Evolutionary conservation across 1,139 yeast genomes (phyloP).

Genomic region (Candida sp.): DNA sequence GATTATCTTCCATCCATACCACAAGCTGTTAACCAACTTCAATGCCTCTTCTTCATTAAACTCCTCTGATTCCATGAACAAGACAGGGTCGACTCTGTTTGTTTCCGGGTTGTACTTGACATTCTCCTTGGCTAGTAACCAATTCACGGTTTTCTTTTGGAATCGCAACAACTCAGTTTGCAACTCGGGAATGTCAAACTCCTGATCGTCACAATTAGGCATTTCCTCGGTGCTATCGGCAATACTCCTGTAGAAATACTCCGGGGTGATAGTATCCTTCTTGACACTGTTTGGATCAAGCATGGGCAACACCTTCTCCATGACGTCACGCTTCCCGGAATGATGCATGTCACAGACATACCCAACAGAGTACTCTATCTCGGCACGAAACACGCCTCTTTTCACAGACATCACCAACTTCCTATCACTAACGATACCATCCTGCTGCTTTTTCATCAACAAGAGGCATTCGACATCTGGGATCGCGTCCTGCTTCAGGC

Average conservation of each 20-base stretch:
- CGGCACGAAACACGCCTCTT: slow-evolving; percentile 9
- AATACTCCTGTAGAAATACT: slow-evolving; percentile 38
- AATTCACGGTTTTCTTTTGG: slow-evolving; percentile 65
- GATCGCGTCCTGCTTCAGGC: neutral
- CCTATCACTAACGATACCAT: slow-evolving; percentile 6
- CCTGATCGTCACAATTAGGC: slow-evolving; percentile 19
- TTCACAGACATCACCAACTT: slow-evolving; percentile 8
- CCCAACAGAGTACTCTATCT: slow-evolving; percentile 11
- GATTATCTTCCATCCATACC: slow-evolving; percentile 54
- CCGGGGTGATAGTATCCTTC: slow-evolving; percentile 21
- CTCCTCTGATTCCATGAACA: slow-evolving; percentile 18
- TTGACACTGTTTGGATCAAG: slow-evolving; percentile 2
- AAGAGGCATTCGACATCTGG: neutral
- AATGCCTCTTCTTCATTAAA: slow-evolving; percentile 1
- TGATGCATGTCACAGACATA: slow-evolving; percentile 9
- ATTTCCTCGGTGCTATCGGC: slow-evolving; percentile 33
- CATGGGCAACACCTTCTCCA: slow-evolving; percentile 1
- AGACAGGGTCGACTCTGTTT: slow-evolving; percentile 21
- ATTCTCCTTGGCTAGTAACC: slow-evolving; percentile 69
- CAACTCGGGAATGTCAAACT: slow-evolving; percentile 49
- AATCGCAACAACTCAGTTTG: slow-evolving; percentile 55
- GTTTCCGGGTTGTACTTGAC: slow-evolving; percentile 37
- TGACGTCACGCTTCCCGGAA: slow-evolving; percentile 6
- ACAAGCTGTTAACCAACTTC: slow-evolving; percentile 34
- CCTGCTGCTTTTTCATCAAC: neutral